phyloP scores from a whole-genome alignment of 306 rosid species.

The Citrullus mucosospermus region DNA sequence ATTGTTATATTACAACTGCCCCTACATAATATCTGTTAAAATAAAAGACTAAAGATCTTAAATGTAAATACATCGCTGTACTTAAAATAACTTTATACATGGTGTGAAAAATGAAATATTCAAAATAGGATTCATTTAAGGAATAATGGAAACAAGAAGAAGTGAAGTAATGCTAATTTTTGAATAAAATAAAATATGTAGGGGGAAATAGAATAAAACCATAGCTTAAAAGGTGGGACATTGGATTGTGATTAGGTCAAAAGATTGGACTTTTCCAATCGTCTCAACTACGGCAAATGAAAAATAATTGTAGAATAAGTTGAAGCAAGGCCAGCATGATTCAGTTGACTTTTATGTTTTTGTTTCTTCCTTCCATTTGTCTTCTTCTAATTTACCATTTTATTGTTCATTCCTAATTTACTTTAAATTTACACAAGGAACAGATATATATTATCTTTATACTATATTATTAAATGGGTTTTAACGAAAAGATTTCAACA shows the following conservation, averaged over 20 bases:
- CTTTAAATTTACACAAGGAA: too few relatives aligned
- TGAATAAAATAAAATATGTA: not conserved
- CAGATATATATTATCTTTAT: too few relatives aligned
- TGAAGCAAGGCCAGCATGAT: not conserved
- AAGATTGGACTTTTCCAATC: not conserved
- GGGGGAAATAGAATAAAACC: not conserved
- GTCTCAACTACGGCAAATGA: not conserved
- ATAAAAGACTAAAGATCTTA: too few relatives aligned
- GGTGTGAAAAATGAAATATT: too few relatives aligned
- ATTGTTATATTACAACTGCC: too few relatives aligned
- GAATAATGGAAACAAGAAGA: not conserved
- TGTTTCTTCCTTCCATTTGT: too few relatives aligned
- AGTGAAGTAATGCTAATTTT: not conserved
- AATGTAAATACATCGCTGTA: too few relatives aligned
- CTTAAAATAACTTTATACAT: too few relatives aligned
- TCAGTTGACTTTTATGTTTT: not conserved
- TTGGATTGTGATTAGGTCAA: not conserved
- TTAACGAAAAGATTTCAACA: too few relatives aligned
- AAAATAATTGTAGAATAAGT: not conserved
- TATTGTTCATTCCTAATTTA: too few relatives aligned
- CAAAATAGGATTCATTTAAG: not conserved
- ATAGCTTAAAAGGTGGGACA: not conserved
- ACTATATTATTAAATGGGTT: too few relatives aligned
- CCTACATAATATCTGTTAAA: too few relatives aligned
- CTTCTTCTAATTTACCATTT: not conserved